Conservation (phyloP, 169 alveolate genomes). For the Blepharisma undulans region DNA sequence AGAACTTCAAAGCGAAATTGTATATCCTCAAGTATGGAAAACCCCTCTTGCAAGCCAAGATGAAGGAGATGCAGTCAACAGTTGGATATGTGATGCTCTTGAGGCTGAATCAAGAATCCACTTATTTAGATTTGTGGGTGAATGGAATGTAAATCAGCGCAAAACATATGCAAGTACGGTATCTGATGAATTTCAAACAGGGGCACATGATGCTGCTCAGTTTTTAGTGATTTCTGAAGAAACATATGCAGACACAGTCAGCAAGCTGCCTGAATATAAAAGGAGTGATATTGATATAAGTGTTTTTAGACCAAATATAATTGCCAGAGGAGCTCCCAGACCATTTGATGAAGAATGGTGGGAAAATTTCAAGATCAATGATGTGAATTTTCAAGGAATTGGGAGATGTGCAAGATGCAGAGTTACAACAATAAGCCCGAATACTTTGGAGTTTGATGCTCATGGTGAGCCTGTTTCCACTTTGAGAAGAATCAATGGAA, state of each 20-base stretch:
- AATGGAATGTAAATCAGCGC: background rate
- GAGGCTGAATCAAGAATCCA: background rate
- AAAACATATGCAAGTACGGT: background rate
- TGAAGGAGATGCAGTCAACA: background rate
- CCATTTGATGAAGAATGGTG: background rate
- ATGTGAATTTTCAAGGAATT: background rate
- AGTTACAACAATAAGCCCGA: background rate
- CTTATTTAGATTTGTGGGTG: background rate
- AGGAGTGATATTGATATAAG: background rate
- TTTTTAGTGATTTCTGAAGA: conserved; percentile 18
- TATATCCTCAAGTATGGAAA: background rate
- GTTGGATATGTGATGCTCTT: background rate
- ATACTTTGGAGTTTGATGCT: background rate
- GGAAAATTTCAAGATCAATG: background rate
- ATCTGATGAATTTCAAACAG: background rate
- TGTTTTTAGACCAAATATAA: conserved; percentile 22
- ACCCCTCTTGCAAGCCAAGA: background rate
- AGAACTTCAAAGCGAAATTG: background rate
- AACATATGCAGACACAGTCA: background rate
- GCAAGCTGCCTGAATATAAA: background rate
- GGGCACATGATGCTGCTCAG: background rate
- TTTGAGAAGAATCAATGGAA: conserved; percentile 17
- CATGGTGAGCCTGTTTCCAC: background rate
- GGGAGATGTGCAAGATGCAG: conserved; percentile 16
- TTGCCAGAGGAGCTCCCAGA: background rate